A percentile compares a stretch with the other conserved stretches of the same genome.
phyloP scores from a whole-genome alignment of 495 filamentous ascomycete species.

The Lindgomyces ingoldianus region DNA sequence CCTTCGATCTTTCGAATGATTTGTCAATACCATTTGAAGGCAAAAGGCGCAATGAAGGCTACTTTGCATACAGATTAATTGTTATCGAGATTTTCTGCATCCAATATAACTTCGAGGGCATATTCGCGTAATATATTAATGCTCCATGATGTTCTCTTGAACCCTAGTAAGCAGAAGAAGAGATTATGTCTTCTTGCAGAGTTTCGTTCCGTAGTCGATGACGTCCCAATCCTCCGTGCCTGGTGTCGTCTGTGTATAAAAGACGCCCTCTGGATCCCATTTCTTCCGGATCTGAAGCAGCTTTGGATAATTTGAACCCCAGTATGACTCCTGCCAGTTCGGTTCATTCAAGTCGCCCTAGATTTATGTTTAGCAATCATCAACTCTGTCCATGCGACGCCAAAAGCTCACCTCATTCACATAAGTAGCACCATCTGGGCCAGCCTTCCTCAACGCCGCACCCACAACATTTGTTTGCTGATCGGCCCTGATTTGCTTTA shows the following conservation, averaged over 20 bases:
- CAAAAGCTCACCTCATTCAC: constrained; percentile 34
- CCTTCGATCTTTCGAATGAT: background rate
- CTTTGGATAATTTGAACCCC: constrained; percentile 56
- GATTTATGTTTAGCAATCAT: background rate
- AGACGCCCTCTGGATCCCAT: constrained; percentile 57
- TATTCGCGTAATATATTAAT: too few species aligned
- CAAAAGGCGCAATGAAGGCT: too few species aligned
- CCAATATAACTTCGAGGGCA: too few species aligned
- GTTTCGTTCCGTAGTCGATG: constrained; percentile 32
- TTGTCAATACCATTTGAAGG: too few species aligned
- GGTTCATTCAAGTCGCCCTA: constrained; percentile 63
- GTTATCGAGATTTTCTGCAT: too few species aligned
- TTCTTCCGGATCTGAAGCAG: constrained; percentile 55
- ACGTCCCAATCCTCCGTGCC: constrained; percentile 36
- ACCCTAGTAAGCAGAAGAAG: too few species aligned
- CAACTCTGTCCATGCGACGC: background rate
- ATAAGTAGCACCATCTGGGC: constrained; percentile 34
- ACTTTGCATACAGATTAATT: too few species aligned
- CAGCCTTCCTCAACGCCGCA: constrained; percentile 27
- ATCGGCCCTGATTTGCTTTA: constrained; percentile 11
- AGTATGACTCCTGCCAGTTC: constrained; percentile 64
- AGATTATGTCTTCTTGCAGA: constrained; percentile 30
- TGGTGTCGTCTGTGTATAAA: constrained; percentile 51
- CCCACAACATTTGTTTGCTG: constrained; percentile 29
- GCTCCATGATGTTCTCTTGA: too few species aligned